Conservation (phyloP, 192 early-diverging fungal species). For the Funneliformis geosporum region DNA sequence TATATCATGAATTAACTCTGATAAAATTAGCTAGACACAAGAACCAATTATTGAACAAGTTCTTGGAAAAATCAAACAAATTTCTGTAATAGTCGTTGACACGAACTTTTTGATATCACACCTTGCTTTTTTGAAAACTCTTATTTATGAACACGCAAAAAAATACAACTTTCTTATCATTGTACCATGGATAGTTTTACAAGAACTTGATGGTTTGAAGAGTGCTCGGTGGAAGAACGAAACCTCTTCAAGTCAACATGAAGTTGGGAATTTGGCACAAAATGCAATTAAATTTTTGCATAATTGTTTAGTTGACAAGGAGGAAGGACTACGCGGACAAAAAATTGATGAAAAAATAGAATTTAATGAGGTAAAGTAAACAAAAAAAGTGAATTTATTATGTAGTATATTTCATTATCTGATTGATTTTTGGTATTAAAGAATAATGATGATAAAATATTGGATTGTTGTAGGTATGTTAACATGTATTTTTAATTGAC, state of each 20-base stretch:
- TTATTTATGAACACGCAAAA: constrained; percentile 37
- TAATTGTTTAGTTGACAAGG: constrained; percentile 38
- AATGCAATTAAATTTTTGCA: constrained; percentile 53
- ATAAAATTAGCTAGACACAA: constrained; percentile 6
- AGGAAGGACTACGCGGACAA: constrained; percentile 49
- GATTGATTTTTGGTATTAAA: not conserved
- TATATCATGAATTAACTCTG: not conserved
- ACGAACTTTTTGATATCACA: constrained; percentile 60
- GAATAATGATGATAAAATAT: constrained; percentile 57
- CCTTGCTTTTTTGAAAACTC: constrained; percentile 46
- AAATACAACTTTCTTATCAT: constrained; percentile 41
- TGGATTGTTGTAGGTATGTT: constrained; percentile 59
- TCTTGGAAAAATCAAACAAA: not conserved
- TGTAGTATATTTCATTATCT: not conserved
- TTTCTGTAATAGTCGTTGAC: constrained; percentile 47
- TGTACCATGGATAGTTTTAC: constrained; percentile 60
- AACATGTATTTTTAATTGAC: not conserved
- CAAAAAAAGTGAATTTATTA: not conserved
- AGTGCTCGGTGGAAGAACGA: constrained; percentile 16
- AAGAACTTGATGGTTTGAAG: constrained; percentile 61
- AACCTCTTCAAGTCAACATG: constrained; percentile 24
- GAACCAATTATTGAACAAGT: not conserved
- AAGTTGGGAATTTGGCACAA: constrained; percentile 45
- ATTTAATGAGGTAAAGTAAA: constrained; percentile 27
- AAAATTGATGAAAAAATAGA: constrained; percentile 49